Conservation (phyloP, 2,329 filamentous ascomycete genomes). For the Aspergillus glaucus region DNA sequence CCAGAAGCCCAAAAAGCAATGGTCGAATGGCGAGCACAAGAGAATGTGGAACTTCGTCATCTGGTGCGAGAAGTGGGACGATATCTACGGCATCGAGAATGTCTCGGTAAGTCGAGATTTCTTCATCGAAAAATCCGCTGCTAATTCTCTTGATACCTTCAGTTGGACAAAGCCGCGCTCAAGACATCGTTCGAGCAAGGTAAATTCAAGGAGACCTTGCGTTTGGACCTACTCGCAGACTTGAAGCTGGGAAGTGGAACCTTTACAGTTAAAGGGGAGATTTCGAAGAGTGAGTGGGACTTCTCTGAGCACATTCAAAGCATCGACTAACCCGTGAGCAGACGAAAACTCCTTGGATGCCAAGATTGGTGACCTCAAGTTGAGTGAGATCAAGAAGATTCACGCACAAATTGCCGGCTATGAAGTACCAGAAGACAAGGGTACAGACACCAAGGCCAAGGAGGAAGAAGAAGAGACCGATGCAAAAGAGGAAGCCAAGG, state of each 20-base stretch:
- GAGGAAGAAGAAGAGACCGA: not conserved
- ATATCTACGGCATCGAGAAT: not conserved
- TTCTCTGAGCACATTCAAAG: not conserved
- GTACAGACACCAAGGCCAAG: not conserved
- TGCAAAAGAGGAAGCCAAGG: not conserved
- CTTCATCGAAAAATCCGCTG: not conserved
- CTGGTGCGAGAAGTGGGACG: not conserved
- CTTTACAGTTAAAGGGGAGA: not conserved
- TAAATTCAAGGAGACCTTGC: not conserved
- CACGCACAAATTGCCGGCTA: not conserved
- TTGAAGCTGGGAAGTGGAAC: not conserved
- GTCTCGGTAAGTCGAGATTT: not conserved
- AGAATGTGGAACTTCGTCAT: not conserved
- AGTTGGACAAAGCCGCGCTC: not conserved
- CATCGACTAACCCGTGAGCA: not conserved
- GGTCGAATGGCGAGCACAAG: not conserved
- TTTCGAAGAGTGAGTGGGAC: not conserved
- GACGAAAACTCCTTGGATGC: not conserved
- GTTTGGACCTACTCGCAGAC: not conserved
- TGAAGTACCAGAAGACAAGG: not conserved
- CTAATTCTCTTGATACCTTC: not conserved
- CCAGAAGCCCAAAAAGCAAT: not conserved
- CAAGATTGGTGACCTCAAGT: not conserved
- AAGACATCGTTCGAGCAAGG: not conserved
- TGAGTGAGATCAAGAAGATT: not conserved